These are phyloP conservation scores for Scheffersomyces insectosa DNA, from an alignment of 1,139 yeast genomes.

Conservation along the genomic window DNA sequence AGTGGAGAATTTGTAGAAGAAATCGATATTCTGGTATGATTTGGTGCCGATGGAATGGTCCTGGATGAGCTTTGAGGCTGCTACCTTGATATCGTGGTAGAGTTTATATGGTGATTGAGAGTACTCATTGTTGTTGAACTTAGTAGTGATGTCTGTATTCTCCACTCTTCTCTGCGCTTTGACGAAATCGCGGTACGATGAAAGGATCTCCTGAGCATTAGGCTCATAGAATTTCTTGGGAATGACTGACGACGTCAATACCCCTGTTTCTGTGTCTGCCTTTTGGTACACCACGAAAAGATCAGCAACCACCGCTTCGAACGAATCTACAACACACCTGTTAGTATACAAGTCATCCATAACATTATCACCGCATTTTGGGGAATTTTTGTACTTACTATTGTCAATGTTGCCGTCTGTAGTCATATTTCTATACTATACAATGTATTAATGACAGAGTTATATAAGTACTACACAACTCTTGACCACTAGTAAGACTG, in stretches of 20 bases:
- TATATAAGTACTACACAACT: too few species aligned
- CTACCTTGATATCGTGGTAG: conserved; percentile 74
- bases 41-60: conserved; percentile 56
- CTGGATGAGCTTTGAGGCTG: conserved; percentile 52
- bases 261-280: conserved; percentile 32
- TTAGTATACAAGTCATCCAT: neutral
- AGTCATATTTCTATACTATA: too few species aligned
- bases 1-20: conserved; percentile 66
- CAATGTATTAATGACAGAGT: too few species aligned
- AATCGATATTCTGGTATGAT: conserved; percentile 60
- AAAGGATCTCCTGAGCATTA: conserved; percentile 41
- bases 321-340: conserved; percentile 5
- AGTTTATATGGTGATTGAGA: conserved; percentile 46
- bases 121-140: conserved; percentile 33
- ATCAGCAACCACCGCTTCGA: conserved; percentile 12
- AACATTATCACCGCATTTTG: too few species aligned
- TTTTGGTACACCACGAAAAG: conserved; percentile 27
- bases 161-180: conserved; percentile 22
- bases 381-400: too few species aligned
- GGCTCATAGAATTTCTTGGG: conserved; percentile 51
- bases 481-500: too few species aligned
- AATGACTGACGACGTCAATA: conserved; percentile 37
- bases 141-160: conserved; percentile 22
- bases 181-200: conserved; percentile 37
- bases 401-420: too few species aligned